These are phyloP conservation scores for Lepidium campestre DNA, from an alignment of 441 rosid species.

Conservation along the genomic window DNA sequence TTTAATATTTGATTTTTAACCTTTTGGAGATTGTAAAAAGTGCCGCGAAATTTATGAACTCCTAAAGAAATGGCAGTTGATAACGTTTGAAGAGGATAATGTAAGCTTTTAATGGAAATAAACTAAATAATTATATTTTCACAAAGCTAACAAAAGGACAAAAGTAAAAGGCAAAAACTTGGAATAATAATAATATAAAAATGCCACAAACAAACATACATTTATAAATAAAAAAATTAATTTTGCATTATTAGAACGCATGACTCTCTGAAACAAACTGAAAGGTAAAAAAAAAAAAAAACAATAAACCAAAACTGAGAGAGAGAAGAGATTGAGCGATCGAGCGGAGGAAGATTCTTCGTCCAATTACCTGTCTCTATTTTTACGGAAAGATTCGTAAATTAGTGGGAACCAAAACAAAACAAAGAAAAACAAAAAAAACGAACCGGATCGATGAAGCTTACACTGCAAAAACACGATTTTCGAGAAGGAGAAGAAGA, in stretches of 20 bases:
- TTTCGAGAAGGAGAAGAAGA: neutral
- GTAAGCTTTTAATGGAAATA: neutral
- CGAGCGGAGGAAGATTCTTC: conserved; percentile 27
- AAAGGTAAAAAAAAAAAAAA: neutral
- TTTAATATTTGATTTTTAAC: neutral
- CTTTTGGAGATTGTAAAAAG: neutral
- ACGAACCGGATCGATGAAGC: conserved; percentile 21
- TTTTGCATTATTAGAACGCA: conserved; percentile 24
- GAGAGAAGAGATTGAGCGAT: neutral
- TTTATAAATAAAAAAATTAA: neutral
- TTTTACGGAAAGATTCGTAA: conserved; percentile 22
- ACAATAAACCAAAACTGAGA: neutral
- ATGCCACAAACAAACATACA: neutral
- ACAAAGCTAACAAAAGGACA: conserved; percentile 13
- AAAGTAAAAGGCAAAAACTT: neutral
- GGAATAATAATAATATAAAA: neutral
- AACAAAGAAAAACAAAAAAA: neutral
- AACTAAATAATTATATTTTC: neutral
- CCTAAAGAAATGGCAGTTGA: neutral
- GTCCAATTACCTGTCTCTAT: conserved; percentile 21
- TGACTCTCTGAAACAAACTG: conserved; percentile 15
- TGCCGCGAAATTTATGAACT: neutral
- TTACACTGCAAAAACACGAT: conserved; percentile 24
- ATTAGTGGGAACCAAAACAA: neutral
- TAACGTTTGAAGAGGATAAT: neutral